Conservation (phyloP, 805 yeast genomes). For the Alloascoidea hylecoeti region DNA sequence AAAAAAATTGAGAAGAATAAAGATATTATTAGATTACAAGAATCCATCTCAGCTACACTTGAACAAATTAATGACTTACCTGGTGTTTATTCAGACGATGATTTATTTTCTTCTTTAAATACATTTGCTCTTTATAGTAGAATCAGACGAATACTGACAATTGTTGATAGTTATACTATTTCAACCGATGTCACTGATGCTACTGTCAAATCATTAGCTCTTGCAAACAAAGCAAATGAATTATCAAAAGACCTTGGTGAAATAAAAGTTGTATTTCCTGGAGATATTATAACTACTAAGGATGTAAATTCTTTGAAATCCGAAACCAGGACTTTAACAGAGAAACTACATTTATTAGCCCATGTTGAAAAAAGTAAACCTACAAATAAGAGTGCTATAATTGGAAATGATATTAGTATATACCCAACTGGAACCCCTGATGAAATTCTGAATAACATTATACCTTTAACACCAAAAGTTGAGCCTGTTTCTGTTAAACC, state of each 20-base stretch:
- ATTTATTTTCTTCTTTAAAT: slow-evolving; percentile 38
- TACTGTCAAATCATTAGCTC: slow-evolving; percentile 29
- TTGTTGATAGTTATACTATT: slow-evolving; percentile 24
- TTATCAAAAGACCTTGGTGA: slow-evolving; percentile 9
- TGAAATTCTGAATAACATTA: slow-evolving; percentile 18
- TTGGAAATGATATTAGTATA: slow-evolving; percentile 14
- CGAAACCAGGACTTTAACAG: slow-evolving; percentile 9
- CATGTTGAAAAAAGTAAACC: slow-evolving; percentile 23
- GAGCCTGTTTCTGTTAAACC: slow-evolving; percentile 70
- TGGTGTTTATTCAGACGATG: slow-evolving; percentile 83
- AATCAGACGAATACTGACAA: slow-evolving; percentile 24
- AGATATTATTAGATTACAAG: slow-evolving; percentile 31
- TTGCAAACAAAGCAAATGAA: slow-evolving; percentile 20
- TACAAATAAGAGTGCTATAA: slow-evolving; percentile 14
- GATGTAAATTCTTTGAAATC: slow-evolving; percentile 15
- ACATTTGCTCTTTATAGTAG: slow-evolving; percentile 32
- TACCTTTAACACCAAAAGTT: slow-evolving; percentile 21
- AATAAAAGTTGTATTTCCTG: slow-evolving; percentile 21
- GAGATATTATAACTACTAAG: slow-evolving; percentile 18
- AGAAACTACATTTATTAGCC: slow-evolving; percentile 30
- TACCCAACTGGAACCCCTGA: slow-evolving; percentile 13
- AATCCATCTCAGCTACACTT: slow-evolving; percentile 36
- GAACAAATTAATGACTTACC: slow-evolving; percentile 64
- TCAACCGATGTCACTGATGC: slow-evolving; percentile 17
- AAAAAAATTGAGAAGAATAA: slow-evolving; percentile 18